These are phyloP conservation scores for Coniochaeta sp. DNA, from an alignment of 2,329 filamentous ascomycete genomes.

Conservation along the genomic window DNA sequence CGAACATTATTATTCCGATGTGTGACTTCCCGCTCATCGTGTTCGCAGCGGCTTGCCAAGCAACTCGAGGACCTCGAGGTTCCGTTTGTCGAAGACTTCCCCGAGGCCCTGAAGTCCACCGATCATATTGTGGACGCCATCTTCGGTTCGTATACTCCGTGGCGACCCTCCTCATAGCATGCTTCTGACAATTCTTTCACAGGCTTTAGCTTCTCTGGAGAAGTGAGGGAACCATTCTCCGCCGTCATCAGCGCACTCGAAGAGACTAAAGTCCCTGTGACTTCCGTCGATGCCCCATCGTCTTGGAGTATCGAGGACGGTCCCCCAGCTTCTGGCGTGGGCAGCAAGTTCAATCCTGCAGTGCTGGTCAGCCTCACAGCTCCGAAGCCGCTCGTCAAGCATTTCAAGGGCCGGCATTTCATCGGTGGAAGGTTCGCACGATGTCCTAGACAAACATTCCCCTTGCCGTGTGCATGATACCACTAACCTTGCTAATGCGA, in stretches of 20 bases:
- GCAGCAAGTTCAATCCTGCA: conserved; percentile 72
- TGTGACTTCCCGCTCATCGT: conserved; percentile 23
- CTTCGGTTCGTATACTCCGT: conserved; percentile 56
- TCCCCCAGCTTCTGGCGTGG: conserved; percentile 69
- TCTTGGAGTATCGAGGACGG: conserved; percentile 91
- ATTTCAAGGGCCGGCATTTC: conserved; percentile 85
- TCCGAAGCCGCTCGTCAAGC: conserved; percentile 80
- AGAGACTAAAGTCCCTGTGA: conserved; percentile 66
- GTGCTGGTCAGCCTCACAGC: conserved; percentile 85
- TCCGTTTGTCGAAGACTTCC: conserved; percentile 78
- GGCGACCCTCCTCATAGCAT: conserved; percentile 4
- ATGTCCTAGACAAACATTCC: neutral
- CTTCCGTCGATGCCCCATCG: conserved; percentile 87
- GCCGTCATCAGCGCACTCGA: conserved; percentile 72
- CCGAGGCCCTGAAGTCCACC: conserved; percentile 53
- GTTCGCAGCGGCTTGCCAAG: conserved; percentile 63
- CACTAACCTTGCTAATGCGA: conserved; percentile 6
- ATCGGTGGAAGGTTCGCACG: conserved; percentile 67
- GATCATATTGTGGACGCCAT: conserved; percentile 89
- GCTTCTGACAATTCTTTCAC: conserved; percentile 8
- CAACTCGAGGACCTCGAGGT: conserved; percentile 80
- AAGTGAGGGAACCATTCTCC: conserved; percentile 88
- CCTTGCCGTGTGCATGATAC: conserved; percentile 13
- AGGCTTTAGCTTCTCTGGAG: conserved; percentile 89
- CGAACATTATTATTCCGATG: conserved; percentile 10